Evolutionary conservation across 2,329 filamentous ascomycete species (phyloP), one percentile per base, ranked within the genome.

Genomic region (Neophaeococcomyces aloes): DNA sequence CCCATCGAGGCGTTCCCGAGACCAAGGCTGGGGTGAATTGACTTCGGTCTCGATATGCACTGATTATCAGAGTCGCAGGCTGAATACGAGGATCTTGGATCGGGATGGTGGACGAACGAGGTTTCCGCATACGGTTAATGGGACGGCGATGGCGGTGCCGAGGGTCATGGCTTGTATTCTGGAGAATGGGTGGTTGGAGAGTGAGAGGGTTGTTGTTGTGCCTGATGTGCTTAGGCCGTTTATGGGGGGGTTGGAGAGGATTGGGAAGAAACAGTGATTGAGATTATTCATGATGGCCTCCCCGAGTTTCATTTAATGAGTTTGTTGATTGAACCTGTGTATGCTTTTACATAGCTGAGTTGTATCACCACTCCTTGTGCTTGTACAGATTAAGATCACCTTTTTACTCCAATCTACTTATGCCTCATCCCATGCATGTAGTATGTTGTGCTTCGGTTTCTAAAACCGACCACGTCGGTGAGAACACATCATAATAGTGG

Each of bases 41-140:
- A 94, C 88, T 0, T 89, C 83, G 33, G 80, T 86, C 0, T 93
- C 85, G 50, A 81, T 89, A 55, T 98, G 91, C 65, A 91, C 86
- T 1, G 91, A 98, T 63, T 98, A 96, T 65, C 91, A 98, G 68
- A 83, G 76, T 19, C 74, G 91, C 21, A 75, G 91, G 13, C 69
- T 98, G 29, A 81, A 78, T 21, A 95, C 91, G 11, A 75, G 83
- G 31, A 69, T 85, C 35, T 78, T 80, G 49, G 67, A 65, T 40
- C 27, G 36, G 17, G 62, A 61, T 48, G 66, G 67, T 3, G 57
- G 66, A n/a, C 77, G 74, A 58, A 65, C 82, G 31, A 70, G 72
- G 1, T 96, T 86, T 61, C 86, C 88, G 11, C 86, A 85, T 67
- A 98, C 91, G 0, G 72, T 94, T 29, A 98, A 98, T 60, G 93